These are phyloP conservation scores for Thelonectria discophora DNA, from an alignment of 2,329 filamentous ascomycete species.

Conservation along the genomic window DNA sequence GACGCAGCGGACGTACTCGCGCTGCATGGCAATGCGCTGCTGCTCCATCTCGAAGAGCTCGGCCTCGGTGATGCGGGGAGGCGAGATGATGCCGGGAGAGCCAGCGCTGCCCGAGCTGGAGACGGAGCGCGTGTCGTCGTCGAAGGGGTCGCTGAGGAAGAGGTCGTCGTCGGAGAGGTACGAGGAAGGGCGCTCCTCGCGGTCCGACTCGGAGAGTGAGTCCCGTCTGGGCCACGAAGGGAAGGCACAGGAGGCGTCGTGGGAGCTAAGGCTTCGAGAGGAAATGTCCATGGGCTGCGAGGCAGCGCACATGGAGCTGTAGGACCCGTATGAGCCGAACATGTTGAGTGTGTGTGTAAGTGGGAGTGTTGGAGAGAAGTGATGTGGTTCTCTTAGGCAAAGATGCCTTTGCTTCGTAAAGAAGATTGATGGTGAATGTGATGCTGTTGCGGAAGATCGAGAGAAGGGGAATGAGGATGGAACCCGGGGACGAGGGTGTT, in stretches of 20 bases:
- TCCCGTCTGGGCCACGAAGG: constrained; percentile 67
- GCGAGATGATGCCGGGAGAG: constrained; percentile 47
- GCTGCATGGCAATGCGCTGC: constrained; percentile 59
- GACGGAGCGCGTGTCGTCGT: constrained; percentile 60
- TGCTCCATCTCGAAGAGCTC: constrained; percentile 61
- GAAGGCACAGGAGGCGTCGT: constrained; percentile 61
- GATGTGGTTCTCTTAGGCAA: constrained; percentile 26
- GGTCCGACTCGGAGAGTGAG: constrained; percentile 57
- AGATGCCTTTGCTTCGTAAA: constrained; percentile 21
- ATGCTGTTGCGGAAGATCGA: constrained; percentile 29
- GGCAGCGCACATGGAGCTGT: constrained; percentile 57
- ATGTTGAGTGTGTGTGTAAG: constrained; percentile 47
- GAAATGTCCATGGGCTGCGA: constrained; percentile 59
- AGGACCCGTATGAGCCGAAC: constrained; percentile 61
- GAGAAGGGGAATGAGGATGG: constrained; percentile 27
- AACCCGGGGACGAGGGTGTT: constrained; percentile 41
- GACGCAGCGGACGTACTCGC: constrained; percentile 61
- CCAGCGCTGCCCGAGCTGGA: constrained; percentile 56
- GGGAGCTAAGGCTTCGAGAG: constrained; percentile 50
- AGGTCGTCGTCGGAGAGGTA: constrained; percentile 73
- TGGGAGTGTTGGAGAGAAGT: constrained; percentile 27
- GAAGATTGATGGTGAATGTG: constrained; percentile 31
- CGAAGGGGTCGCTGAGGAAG: constrained; percentile 60
- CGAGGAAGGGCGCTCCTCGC: constrained; percentile 58
- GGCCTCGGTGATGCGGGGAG: constrained; percentile 53